These are phyloP conservation scores for Furcasterigmium sp. DNA, from an alignment of 2,329 filamentous ascomycete species.

Conservation along the genomic window DNA sequence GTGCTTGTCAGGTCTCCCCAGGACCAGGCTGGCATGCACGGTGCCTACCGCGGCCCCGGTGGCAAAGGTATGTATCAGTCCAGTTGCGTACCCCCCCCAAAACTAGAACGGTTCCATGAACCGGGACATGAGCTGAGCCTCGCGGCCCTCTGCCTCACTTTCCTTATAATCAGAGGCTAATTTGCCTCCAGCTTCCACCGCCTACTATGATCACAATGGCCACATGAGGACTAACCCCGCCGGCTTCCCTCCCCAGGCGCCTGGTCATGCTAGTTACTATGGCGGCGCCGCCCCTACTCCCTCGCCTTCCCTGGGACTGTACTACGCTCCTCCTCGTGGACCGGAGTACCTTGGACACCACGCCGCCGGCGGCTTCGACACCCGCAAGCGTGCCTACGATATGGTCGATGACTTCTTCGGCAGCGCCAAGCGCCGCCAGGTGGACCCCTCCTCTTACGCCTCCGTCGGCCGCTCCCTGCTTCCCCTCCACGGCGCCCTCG, in stretches of 20 bases:
- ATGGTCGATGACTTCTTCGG: constrained; percentile 92
- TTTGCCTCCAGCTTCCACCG: constrained; percentile 41
- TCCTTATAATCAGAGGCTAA: constrained; percentile 33
- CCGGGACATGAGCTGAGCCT: constrained; percentile 1
- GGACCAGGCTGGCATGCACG: constrained; percentile 45
- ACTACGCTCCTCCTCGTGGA: constrained; percentile 36
- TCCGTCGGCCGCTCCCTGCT: constrained; percentile 87
- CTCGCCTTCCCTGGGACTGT: constrained; percentile 46
- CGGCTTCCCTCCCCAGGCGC: constrained; percentile 50
- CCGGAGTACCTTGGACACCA: constrained; percentile 57
- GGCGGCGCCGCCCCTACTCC: constrained; percentile 33
- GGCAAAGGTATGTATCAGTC: constrained; percentile 43
- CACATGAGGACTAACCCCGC: constrained; percentile 54
- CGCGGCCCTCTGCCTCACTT: constrained; percentile 13
- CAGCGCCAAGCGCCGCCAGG: constrained; percentile 83
- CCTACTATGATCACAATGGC: constrained; percentile 61
- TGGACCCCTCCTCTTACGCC: constrained; percentile 84
- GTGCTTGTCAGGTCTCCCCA: constrained; percentile 55
- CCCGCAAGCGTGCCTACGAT: constrained; percentile 80
- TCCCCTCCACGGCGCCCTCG: constrained; percentile 69
- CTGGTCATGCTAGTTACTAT: constrained; percentile 53
- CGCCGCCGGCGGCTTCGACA: constrained; percentile 49
- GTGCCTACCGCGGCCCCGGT: constrained; percentile 47
- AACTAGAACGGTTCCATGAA: neutral
- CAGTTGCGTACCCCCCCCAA: constrained; percentile 8